Base-by-base conservation (phyloP, 2,329 filamentous ascomycete species). In the Colletotrichum tropicicola region DNA sequence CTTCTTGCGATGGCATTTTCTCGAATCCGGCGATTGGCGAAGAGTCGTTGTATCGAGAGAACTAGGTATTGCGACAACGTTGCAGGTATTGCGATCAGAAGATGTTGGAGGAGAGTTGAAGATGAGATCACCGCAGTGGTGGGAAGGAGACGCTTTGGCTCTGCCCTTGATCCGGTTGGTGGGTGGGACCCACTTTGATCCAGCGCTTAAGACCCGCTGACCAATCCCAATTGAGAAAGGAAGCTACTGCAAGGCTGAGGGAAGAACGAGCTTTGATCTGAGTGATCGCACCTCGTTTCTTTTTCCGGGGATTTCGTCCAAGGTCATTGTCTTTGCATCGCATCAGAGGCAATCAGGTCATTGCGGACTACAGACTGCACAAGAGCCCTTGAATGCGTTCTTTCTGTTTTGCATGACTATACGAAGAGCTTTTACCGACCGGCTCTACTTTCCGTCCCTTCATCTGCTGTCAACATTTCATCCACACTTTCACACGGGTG, bases 1-100 rank as follows among this genome's bases (percentile, higher is more conserved):
- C 82, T 71, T 86, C 83, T 56, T 80, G 76, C 10, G 81, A 65
- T 9, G 62, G 27, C 62, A 65, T 65, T n/a, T 60, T 27, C 10
- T 9, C 23, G 7, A 17, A 3, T 28, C 17, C 4, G 4, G 17
- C 6, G 12, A 9, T 39, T 32, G 17, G 28, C 12, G 27, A 12
- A 13, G 13, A 32, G 12, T 13, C 15, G 30, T 15, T 5, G 10
- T 19, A 15, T 21, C 19, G 28, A 44, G 21, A 7, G 19, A n/a
- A 32, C 21, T 55, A 8, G 5, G 1, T 21, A 27, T 23, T 43
- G 57, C 44, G 28, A 56, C 35, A 23, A 28, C 15, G 10, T 7
- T 21, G 21, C 3, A 41, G 8, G 9, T 54, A 3, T 65, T 65
- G 44, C 37, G 44, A 55, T 45, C 17, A 41, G 13, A 6, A 17